Conservation (phyloP, 192 early-diverging fungal genomes). For the Pilaira anomala region DNA sequence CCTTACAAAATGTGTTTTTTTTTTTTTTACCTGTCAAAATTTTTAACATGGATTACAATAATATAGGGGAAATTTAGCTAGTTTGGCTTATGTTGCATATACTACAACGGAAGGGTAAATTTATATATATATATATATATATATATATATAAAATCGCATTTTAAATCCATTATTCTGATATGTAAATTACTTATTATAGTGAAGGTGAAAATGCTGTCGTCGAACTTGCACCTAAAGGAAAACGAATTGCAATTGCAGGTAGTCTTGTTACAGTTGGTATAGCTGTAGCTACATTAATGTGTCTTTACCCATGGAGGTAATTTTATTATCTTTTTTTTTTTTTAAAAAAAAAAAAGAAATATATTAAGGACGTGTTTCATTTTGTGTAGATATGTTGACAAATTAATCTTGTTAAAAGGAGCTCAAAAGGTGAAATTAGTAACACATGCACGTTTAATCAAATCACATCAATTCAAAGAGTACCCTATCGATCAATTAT, state of each 20-base stretch:
- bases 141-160: too few species aligned
- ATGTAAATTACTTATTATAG: too few species aligned
- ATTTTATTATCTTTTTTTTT: not conserved
- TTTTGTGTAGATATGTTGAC: conserved; percentile 30
- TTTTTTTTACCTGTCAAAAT: not conserved
- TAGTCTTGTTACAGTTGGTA: conserved; percentile 28
- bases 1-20: not conserved
- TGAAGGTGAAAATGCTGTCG: conserved; percentile 25
- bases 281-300: conserved; percentile 31
- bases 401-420: conserved; percentile 33
- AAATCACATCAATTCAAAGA: conserved; percentile 20
- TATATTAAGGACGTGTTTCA: too few species aligned
- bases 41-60: not conserved
- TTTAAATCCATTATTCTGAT: too few species aligned
- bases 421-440: conserved; percentile 12
- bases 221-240: conserved; percentile 28
- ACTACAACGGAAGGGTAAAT: conserved; percentile 27
- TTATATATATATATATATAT: too few species aligned
- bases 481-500: conserved; percentile 26
- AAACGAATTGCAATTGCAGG: conserved; percentile 33
- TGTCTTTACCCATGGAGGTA: conserved; percentile 43
- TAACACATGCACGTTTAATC: conserved; percentile 32
- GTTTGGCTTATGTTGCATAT: conserved; percentile 35
- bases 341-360: too few species aligned
- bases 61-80: conserved; percentile 36